Conservation (phyloP, 768 basidiomycete genomes). For the Tremella fuciformis region DNA sequence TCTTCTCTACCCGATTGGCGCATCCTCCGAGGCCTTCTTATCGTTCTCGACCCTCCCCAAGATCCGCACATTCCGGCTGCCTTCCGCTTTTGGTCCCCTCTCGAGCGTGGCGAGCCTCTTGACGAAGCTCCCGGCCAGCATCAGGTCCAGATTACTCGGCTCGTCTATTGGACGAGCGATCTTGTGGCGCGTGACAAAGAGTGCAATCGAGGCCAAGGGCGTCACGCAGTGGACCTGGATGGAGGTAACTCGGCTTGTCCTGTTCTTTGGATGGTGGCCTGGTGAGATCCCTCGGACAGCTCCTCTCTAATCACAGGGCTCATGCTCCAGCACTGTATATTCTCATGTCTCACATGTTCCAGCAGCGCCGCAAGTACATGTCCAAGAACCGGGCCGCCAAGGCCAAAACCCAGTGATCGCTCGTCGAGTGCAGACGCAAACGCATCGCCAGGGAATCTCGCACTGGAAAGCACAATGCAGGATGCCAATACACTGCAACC, state of each 20-base stretch:
- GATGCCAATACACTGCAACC: too few species aligned
- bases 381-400: slow-evolving; percentile 44
- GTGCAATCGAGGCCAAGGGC: slow-evolving; percentile 12
- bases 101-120: slow-evolving; percentile 27
- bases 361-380: slow-evolving; percentile 60
- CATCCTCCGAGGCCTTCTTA: slow-evolving; percentile 82
- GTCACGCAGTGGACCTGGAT: slow-evolving; percentile 56
- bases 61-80: slow-evolving; percentile 20
- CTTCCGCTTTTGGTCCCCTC: slow-evolving; percentile 8
- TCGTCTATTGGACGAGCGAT: slow-evolving; percentile 52
- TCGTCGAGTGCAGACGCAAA: too few species aligned
- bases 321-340: slow-evolving; percentile 57
- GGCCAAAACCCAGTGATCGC: not conserved
- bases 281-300: slow-evolving; percentile 58
- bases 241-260: slow-evolving; percentile 60
- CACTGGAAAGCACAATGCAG: too few species aligned
- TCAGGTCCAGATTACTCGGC: slow-evolving; percentile 52
- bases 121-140: slow-evolving; percentile 22
- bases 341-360: slow-evolving; percentile 64
- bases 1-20: slow-evolving; percentile 88
- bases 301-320: not conserved
- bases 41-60: slow-evolving; percentile 72
- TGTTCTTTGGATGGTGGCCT: slow-evolving; percentile 86
- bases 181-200: slow-evolving; percentile 36
- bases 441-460: too few species aligned